Conservation (phyloP, 2,329 filamentous ascomycete species). For the Bipolaris zeicola region DNA sequence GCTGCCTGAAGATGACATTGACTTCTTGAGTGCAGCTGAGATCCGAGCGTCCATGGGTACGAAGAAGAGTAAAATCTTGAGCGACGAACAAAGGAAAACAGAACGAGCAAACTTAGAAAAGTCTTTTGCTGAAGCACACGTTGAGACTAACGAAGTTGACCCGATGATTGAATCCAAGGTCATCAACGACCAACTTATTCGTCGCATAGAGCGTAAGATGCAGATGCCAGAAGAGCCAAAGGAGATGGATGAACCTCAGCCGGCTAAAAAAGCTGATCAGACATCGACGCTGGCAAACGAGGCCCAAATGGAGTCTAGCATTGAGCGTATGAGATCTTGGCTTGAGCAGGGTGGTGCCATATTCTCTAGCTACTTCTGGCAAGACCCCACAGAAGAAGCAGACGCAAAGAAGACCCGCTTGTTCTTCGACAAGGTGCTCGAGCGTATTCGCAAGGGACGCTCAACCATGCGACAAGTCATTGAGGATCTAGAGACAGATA, state of each 20-base stretch:
- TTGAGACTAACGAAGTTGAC: conserved; percentile 21
- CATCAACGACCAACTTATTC: conserved; percentile 38
- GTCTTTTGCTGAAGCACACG: conserved; percentile 26
- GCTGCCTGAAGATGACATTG: conserved; percentile 48
- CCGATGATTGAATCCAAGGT: conserved; percentile 32
- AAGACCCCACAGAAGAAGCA: conserved; percentile 36
- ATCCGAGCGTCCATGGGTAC: conserved; percentile 52
- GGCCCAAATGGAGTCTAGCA: conserved; percentile 26
- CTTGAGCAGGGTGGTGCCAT: conserved; percentile 32
- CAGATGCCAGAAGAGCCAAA: conserved; percentile 12
- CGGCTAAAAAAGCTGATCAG: neutral
- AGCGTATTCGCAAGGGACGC: conserved; percentile 30
- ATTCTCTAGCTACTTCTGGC: conserved; percentile 40
- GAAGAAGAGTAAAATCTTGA: conserved; percentile 18
- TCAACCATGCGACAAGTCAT: conserved; percentile 29
- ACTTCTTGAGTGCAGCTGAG: conserved; percentile 49
- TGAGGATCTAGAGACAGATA: conserved; percentile 32
- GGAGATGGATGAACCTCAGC: neutral
- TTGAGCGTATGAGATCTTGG: conserved; percentile 40
- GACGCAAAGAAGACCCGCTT: conserved; percentile 28
- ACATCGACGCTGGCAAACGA: neutral
- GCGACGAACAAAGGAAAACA: conserved; percentile 20
- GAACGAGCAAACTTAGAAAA: conserved; percentile 35
- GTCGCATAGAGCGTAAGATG: conserved; percentile 32
- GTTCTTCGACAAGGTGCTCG: conserved; percentile 27